Conservation (phyloP, 2,329 filamentous ascomycete species). For the Fusarium neocosmosporiellum region DNA sequence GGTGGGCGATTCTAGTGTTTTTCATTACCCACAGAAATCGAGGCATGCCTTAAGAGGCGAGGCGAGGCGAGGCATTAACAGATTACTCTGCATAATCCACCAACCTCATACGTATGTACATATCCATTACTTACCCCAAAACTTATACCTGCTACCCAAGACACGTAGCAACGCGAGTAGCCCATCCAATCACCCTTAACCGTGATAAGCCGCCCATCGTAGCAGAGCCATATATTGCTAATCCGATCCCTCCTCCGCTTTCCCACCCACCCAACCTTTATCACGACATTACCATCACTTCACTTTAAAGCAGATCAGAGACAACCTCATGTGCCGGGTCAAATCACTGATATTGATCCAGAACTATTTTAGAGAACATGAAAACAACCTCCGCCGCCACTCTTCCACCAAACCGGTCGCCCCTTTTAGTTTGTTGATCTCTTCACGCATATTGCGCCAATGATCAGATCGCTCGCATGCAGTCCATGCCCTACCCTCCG, state of each 20-base stretch:
- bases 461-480: conserved; percentile 30
- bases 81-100: not conserved
- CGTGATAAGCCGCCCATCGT: not conserved
- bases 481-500: conserved; percentile 25
- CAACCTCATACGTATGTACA: not conserved
- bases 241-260: not conserved
- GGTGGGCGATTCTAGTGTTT: not conserved
- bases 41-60: not conserved
- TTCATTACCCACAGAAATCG: not conserved
- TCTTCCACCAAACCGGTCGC: conserved; percentile 50
- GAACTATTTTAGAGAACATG: conserved; percentile 24
- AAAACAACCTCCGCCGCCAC: conserved; percentile 49
- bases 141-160: not conserved
- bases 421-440: conserved; percentile 45
- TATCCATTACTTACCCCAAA: not conserved
- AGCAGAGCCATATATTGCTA: not conserved
- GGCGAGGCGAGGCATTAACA: not conserved
- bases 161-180: not conserved
- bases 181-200: not conserved
- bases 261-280: not conserved
- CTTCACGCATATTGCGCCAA: not conserved
- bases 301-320: not conserved
- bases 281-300: not conserved
- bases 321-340: conserved; percentile 7
- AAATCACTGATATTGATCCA: conserved; percentile 16